Conservation (phyloP, 345 rosid genomes). For the Rhodamnia rubescens region DNA sequence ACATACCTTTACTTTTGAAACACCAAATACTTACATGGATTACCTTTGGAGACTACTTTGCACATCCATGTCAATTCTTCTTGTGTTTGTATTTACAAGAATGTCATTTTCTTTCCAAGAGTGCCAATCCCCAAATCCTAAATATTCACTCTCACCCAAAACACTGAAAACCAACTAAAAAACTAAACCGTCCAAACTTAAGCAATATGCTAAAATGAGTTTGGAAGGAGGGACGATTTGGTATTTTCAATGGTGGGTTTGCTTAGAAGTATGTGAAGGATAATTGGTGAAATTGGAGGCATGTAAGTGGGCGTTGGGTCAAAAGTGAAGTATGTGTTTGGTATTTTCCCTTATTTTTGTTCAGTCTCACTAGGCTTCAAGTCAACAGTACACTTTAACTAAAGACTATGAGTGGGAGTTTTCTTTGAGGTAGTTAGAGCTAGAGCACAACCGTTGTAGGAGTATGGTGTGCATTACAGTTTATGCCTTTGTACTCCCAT, state of each 20-base stretch:
- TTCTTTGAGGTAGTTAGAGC: neutral
- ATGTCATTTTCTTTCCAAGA: neutral
- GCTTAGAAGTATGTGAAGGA: neutral
- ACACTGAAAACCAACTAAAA: neutral
- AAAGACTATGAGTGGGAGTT: neutral
- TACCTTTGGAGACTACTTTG: neutral
- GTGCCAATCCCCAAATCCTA: neutral
- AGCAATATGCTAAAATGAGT: neutral
- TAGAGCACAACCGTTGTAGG: neutral
- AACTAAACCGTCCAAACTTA: neutral
- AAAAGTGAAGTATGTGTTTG: neutral
- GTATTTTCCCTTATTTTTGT: neutral
- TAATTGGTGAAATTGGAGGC: neutral
- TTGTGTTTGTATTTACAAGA: neutral
- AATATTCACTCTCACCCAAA: neutral
- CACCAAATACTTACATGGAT: neutral
- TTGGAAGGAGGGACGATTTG: neutral
- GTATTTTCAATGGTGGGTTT: neutral
- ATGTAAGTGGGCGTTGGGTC: neutral
- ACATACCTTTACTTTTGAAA: neutral
- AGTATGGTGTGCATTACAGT: neutral
- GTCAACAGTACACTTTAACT: neutral
- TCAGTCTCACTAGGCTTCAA: neutral
- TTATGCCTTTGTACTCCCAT: neutral
- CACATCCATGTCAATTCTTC: neutral